Evolutionary conservation across 306 rosid genomes (phyloP).

Genomic region (Boehmeria nivea): DNA sequence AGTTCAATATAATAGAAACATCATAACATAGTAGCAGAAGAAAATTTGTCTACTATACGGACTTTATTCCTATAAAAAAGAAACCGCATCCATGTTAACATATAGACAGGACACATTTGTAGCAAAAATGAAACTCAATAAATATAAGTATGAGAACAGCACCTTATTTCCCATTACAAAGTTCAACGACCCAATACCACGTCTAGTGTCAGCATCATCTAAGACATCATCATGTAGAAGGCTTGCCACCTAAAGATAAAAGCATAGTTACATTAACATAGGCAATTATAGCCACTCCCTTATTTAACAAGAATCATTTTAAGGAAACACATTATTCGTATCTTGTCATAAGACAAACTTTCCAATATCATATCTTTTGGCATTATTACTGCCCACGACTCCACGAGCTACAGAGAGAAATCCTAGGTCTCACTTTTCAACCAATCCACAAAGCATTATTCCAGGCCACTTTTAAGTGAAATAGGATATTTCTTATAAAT

Average conservation of each 20-base stretch:
- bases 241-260: constrained; percentile 76
- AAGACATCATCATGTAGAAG: constrained; percentile 97
- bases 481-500: no score
- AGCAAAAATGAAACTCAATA: constrained; percentile 5
- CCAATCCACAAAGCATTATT: no score
- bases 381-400: no score
- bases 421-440: no score
- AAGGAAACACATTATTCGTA: no score
- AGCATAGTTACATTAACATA: constrained; percentile 12
- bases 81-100: not conserved
- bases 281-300: no score
- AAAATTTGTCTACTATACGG: no score
- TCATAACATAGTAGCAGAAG: not conserved
- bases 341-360: not conserved
- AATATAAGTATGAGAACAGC: not conserved
- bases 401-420: no score
- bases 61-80: no score
- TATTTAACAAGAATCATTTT: no score
- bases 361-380: not conserved
- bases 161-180: constrained; percentile 94
- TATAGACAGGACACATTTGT: not conserved
- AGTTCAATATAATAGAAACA: no score
- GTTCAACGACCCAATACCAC: constrained; percentile 84
- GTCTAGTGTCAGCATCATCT: constrained; percentile 97
- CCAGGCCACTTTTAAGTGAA: no score